Evolutionary conservation across 2,329 filamentous ascomycete genomes (phyloP), one percentile per base, ranked within the genome.

Genomic region (Epichloe elymi): DNA sequence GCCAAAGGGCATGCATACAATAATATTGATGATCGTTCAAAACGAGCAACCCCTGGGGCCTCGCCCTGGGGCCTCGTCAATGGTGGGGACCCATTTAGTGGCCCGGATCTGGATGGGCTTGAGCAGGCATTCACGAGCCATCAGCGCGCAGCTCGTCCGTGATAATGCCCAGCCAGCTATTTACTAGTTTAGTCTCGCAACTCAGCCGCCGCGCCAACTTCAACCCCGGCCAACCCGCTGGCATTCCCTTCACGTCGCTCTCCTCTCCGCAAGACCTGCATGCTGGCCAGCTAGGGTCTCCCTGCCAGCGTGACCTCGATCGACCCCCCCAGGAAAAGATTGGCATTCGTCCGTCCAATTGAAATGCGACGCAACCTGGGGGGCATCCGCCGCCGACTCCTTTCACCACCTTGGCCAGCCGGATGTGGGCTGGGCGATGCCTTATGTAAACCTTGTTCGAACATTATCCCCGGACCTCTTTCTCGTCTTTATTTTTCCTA

Each of bases 201-300:
- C 23, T 8, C 23, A 26, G 26, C 26, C 26, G 26, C 8, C 26
- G 26, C 26, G 26, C 26, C 26, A 10, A 10, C 10, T 8, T 19
- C 2, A 30, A 8, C 26, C 43, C 42, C 43, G 41, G 49, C 52
- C 52, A 54, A 51, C 49, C 49, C 49, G 49, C 49, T 54, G 52
- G 52, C 49, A 49, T 54, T 51, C 51, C 48, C 44, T 20, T 40
- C 17, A 2, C 17, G 39, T 38, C n/a, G 14, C 14, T 38, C 36
- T 5, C n/a, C 36, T 38, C 36, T 14, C n/a, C n/a, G 14, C 36
- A 15, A 5, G 36, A 15, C 36, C 36, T 38, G 37, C 37, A 38
- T 11, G 11, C 17, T n/a, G 17, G 20, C 14, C 17, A 20, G 30
- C 47, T 30, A 37, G 48, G 43, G 38, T 46, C 15, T 38, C 51